Evolutionary conservation across 139 green algal genomes (phyloP).

Genomic region (Haematococcus sp.): DNA sequence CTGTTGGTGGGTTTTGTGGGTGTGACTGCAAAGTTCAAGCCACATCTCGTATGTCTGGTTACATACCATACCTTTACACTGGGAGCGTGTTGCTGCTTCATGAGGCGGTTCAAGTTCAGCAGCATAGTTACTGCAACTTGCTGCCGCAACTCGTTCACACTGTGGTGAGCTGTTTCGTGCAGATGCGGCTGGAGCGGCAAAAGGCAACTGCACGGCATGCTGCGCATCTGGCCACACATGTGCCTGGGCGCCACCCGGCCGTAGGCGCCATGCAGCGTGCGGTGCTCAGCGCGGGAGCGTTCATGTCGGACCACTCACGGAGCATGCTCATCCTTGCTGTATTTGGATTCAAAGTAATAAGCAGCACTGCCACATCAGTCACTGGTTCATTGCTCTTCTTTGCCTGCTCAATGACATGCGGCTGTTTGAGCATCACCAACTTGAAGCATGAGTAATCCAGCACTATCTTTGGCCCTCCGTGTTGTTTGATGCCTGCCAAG

Average conservation of each 20-base stretch:
- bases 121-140: too few relatives aligned
- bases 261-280: constrained; percentile 18
- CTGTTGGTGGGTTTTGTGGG: too few relatives aligned
- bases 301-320: constrained; percentile 59
- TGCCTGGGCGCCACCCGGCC: background rate
- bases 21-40: too few relatives aligned
- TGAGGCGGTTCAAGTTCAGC: too few relatives aligned
- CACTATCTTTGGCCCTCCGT: background rate
- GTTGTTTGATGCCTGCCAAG: background rate
- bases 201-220: constrained; percentile 36
- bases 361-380: background rate
- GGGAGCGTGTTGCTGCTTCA: too few relatives aligned
- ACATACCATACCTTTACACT: too few relatives aligned
- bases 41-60: too few relatives aligned
- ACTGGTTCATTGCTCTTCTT: too few relatives aligned
- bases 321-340: constrained; percentile 77
- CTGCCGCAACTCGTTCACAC: too few relatives aligned
- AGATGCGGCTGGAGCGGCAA: constrained; percentile 21
- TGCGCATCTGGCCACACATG: constrained; percentile 7
- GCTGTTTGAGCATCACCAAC: background rate
- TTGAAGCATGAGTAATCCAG: background rate
- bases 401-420: background rate
- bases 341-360: constrained; percentile 83
- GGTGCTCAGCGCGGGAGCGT: constrained; percentile 30
- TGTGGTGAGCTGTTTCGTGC: constrained; percentile 36